Evolutionary conservation across 2,329 filamentous ascomycete genomes (phyloP), one percentile per base, ranked within the genome.

Genomic region (Lecanicillium sp.): DNA sequence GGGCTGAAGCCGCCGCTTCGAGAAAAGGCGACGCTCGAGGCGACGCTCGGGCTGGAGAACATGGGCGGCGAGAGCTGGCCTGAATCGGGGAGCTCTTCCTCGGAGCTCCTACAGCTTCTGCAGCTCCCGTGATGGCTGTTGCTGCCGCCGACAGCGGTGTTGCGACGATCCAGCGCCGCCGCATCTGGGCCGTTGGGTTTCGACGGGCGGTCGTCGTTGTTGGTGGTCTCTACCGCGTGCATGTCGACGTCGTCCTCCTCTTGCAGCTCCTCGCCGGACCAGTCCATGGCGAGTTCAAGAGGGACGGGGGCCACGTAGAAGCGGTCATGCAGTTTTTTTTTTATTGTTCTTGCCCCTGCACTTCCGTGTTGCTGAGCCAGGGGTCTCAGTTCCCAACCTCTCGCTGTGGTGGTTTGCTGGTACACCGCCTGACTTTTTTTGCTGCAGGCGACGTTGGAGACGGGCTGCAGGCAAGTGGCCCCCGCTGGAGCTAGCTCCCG

Each of bases 11-110:
- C 38, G 9, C 38, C 39, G 30, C 33, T 28, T 13, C 37, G 15
- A 10, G 42, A 35, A 27, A 35, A 38, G 25, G 35, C 34, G 27
- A 39, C 19, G 25, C 38, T 41, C 19, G 44, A 44, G 32, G 32
- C 39, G 17, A 28, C 20, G 31, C 41, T 46, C 19, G 44, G 44
- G 14, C 41, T 46, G 12, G 41, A 44, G n/a, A 41, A 17, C 17
- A 33, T 18, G 10, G 27, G 40, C 18, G 40, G 40, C 28, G 40
- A 38, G 10, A 29, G 13, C 14, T 13, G 30, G 9, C 27, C 30
- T n/a, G n/a, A n/a, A 14, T 36, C 25, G 18, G 20, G 31, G 31
- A 35, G 29, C 30, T 36, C 29, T 15, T 20, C 36, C 27, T 35
- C 29, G 17, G 40, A 42, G 25, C 36, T 37, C 9, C 33, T 29